phyloP scores from a whole-genome alignment of 805 yeast genomes.

The Barnettozyma pratensis region DNA sequence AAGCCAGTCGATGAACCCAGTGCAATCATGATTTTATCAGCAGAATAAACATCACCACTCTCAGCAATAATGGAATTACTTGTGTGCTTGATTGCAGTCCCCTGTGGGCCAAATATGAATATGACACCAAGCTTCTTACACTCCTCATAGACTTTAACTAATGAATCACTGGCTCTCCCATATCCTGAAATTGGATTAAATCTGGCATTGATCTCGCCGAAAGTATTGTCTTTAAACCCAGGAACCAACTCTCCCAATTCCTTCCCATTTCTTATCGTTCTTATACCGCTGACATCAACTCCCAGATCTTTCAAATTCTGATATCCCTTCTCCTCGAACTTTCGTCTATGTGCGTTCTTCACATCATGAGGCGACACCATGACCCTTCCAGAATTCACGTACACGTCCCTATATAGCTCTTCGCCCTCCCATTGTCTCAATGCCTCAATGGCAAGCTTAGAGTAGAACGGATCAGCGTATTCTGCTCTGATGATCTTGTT shows the following conservation, averaged over 20 bases:
- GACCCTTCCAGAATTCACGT: slow-evolving; percentile 38
- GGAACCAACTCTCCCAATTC: slow-evolving; percentile 26
- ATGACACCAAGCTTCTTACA: slow-evolving; percentile 29
- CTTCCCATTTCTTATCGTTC: slow-evolving; percentile 26
- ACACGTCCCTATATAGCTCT: slow-evolving; percentile 29
- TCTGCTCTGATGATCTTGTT: slow-evolving; percentile 47
- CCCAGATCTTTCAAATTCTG: slow-evolving; percentile 28
- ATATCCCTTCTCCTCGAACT: slow-evolving; percentile 34
- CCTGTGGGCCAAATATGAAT: slow-evolving; percentile 30
- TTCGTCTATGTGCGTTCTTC: slow-evolving; percentile 29
- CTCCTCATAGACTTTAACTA: slow-evolving; percentile 28
- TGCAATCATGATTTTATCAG: slow-evolving; percentile 29
- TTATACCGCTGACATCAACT: slow-evolving; percentile 24
- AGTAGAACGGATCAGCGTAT: slow-evolving; percentile 38
- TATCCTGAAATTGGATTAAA: slow-evolving; percentile 39
- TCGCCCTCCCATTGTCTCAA: slow-evolving; percentile 33
- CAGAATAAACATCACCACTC: slow-evolving; percentile 24
- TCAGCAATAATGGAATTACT: slow-evolving; percentile 18
- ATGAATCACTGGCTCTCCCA: slow-evolving; percentile 37
- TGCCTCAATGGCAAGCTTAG: slow-evolving; percentile 42
- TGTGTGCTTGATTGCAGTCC: slow-evolving; percentile 19
- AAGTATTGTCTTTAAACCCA: slow-evolving; percentile 22
- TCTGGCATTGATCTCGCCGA: slow-evolving; percentile 25
- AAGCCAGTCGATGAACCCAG: slow-evolving; percentile 35
- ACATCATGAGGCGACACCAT: slow-evolving; percentile 28